Base-by-base conservation (phyloP, 1,139 yeast genomes). In the Debaryomycetaceae sp. region DNA sequence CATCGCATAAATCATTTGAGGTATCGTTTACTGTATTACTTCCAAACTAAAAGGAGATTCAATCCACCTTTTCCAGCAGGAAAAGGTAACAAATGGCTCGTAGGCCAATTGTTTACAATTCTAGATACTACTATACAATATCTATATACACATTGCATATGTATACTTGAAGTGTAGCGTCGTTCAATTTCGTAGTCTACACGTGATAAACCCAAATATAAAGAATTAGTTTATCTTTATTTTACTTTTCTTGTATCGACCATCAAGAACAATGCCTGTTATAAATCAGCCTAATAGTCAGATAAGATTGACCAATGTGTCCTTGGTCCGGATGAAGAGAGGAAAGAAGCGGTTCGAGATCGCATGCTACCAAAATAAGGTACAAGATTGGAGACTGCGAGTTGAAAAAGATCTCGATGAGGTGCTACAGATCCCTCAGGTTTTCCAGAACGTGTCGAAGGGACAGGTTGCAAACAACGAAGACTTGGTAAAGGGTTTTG, bases 331-430 rank as follows among this genome's bases (percentile, higher is more conserved):
- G 39, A 82, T 92, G 81, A 87, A 85, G 56, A 88, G 87, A 58
- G 96, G 92, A 26, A 87, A 87, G 58, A 87, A 87, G 62, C 70
- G 97, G 48, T 92, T 89, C 55, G 98, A 92, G 62, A 78, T 94
- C 36, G 98, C 98, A 0, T 92, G 98, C 58, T 92, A 92, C 61
- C 97, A 88, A 56, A 92, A 92, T 56, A 92, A 94, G 58, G 97
- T 92, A 9, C 98, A 91, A 58, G 98, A 92, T 62, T 92, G 92
- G 83, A 73, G 97, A 52, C 78, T 78, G 58, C 89, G 84, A 59
- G 83, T 82, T 8, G 98, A 94, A 58, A 92, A 87, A 52, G 97
- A 92, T 58, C 61, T 94, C 9, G 98, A 92, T 65, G 98, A 92
- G 58, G 98, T 92, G 5, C 69, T 92, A 33, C 98, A 92, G 58